Base-by-base conservation (phyloP, 345 rosid species). In the Hypericum perforatum region DNA sequence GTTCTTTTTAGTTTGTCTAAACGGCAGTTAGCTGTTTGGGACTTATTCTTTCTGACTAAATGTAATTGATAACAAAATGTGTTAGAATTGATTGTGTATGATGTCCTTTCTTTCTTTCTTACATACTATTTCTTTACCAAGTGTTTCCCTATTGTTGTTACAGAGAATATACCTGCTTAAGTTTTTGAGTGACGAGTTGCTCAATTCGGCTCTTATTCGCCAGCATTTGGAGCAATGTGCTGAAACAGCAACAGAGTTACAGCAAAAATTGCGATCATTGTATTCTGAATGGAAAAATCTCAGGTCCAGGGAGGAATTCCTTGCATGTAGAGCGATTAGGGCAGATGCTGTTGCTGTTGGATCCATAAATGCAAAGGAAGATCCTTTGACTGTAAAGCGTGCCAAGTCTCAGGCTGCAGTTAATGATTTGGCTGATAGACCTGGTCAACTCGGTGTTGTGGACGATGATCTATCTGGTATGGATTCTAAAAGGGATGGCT, bases 211-310 rank as follows among this genome's bases (percentile, higher is more conserved):
- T 56, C 76, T 83, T 54, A 68, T 88, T 58, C 95, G 70, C 65
- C 98, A 85, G 70, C 94, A 88, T 78, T 89, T 92, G 13, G 98
- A 92, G 78, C 96, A 79, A 11, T 92, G 88, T 54, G 71, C 80
- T 10, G 96, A 92, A 72, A 61, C 76, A 52, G 70, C 76, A 16
- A 71, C 69, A 57, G 98, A 92, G 58, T 64, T 83, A 65, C 96
- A 83, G 76, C 98, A 88, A 79, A 88, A 80, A 63, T 69, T 92
- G 64, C 94, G 98, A 6, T 74, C 88, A 39, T 74, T 77, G 16
- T 69, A 65, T 53, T 59, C 49, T 7, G 95, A 92, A 70, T 79
- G 74, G 89, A 88, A 75, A 76, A 82, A 64, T 58, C 67, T 81
- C 16, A 92, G 74, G 75, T 65, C 73, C 48, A 80, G 70, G 75